Conservation (phyloP, 768 basidiomycete species). For the Lentinula detonsa region DNA sequence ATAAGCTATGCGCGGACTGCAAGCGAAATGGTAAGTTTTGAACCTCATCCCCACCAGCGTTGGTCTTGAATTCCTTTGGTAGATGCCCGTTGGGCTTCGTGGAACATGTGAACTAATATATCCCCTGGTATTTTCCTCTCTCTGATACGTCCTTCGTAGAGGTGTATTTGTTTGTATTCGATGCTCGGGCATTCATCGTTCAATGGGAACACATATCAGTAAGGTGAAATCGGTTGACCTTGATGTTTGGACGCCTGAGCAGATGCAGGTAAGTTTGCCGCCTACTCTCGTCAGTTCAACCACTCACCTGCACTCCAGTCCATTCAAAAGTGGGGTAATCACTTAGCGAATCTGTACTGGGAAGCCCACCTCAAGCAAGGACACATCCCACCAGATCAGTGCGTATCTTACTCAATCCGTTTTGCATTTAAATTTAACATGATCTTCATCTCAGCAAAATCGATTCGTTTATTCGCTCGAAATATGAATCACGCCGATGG, state of each 20-base stretch:
- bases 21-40: conserved; percentile 78
- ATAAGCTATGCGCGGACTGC: conserved; percentile 95
- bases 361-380: conserved; percentile 91
- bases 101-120: conserved; percentile 72
- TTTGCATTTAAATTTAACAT: neutral
- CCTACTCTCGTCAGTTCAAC: neutral
- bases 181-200: conserved; percentile 95
- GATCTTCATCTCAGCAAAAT: conserved; percentile 64
- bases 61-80: conserved; percentile 5
- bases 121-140: neutral
- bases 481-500: conserved; percentile 93
- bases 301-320: conserved; percentile 32
- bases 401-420: conserved; percentile 24
- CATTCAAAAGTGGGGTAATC: conserved; percentile 94
- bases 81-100: conserved; percentile 99
- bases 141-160: conserved; percentile 28
- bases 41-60: neutral
- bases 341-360: conserved; percentile 92
- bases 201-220: conserved; percentile 98
- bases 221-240: conserved; percentile 97
- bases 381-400: conserved; percentile 94
- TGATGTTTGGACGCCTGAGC: conserved; percentile 96
- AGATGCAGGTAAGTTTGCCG: conserved; percentile 71
- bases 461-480: conserved; percentile 94
- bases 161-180: conserved; percentile 95